Conservation (phyloP, 495 filamentous ascomycete genomes). For the Aspergillus incahuasiensis region DNA sequence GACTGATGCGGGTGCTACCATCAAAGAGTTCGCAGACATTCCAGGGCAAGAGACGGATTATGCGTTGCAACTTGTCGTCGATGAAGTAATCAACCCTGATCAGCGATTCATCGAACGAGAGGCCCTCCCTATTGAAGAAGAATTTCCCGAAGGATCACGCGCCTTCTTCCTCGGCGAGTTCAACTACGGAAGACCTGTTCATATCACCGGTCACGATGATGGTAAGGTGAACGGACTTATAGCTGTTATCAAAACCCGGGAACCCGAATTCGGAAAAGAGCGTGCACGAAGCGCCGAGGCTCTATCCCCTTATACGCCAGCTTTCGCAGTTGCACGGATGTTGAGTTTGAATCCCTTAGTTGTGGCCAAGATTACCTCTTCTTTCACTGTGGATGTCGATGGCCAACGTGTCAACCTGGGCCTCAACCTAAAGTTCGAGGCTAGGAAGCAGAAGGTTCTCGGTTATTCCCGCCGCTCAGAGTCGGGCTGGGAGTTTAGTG, state of each 20-base stretch:
- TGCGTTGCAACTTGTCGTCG: constrained; percentile 83
- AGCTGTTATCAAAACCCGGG: constrained; percentile 58
- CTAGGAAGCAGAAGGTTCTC: constrained; percentile 89
- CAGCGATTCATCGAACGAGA: constrained; percentile 85
- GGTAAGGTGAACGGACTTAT: constrained; percentile 76
- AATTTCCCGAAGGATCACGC: constrained; percentile 75
- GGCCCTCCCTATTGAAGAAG: constrained; percentile 81
- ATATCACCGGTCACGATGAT: constrained; percentile 69
- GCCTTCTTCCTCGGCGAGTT: constrained; percentile 97
- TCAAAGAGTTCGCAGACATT: constrained; percentile 92
- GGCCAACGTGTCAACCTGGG: constrained; percentile 82
- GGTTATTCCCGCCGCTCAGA: constrained; percentile 85
- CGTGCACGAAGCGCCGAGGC: constrained; percentile 65
- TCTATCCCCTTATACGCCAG: constrained; percentile 72
- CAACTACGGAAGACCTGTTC: constrained; percentile 83
- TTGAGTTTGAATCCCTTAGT: constrained; percentile 79
- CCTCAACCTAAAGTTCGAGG: constrained; percentile 94
- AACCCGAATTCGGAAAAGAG: constrained; percentile 73
- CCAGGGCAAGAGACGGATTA: constrained; percentile 88
- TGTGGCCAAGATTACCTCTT: constrained; percentile 91
- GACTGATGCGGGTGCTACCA: constrained; percentile 81
- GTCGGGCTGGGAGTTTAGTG: constrained; percentile 92
- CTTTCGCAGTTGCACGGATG: constrained; percentile 77
- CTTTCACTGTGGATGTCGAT: constrained; percentile 76
- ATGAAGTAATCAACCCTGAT: constrained; percentile 87